A percentile compares a stretch with the other conserved stretches of the same genome.
Evolutionary conservation across 2,329 filamentous ascomycete genomes (phyloP).

Genomic region (Fusarium virguliforme): DNA sequence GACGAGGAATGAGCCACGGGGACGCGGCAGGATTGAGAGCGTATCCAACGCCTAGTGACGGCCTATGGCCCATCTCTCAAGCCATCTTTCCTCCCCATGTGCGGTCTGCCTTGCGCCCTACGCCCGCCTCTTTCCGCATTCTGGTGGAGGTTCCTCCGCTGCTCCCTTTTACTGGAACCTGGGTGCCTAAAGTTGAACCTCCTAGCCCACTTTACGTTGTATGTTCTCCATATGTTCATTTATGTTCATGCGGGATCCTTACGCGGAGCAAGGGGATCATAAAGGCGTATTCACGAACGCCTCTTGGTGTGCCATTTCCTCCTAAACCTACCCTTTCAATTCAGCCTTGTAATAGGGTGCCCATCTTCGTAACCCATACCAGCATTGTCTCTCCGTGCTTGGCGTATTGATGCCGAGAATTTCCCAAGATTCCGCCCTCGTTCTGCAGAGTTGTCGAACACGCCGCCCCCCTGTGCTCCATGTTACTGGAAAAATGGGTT

Average conservation of each 20-base stretch:
- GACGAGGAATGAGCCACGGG: constrained; percentile 25
- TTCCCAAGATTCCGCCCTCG: background rate
- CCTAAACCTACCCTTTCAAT: too few species aligned
- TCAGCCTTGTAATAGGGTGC: too few species aligned
- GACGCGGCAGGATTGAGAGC: constrained; percentile 21
- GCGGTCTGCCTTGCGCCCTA: background rate
- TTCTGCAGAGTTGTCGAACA: background rate
- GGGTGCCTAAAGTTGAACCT: background rate
- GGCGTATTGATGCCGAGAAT: background rate
- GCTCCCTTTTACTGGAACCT: background rate
- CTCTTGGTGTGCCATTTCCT: too few species aligned
- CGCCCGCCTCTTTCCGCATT: background rate
- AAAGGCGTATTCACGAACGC: too few species aligned
- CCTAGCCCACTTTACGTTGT: background rate
- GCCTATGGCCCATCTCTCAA: constrained; percentile 7
- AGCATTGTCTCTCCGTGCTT: background rate
- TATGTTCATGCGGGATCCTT: too few species aligned
- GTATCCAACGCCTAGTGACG: constrained; percentile 2
- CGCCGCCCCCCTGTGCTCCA: background rate
- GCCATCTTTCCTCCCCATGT: background rate
- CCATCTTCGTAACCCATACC: too few species aligned
- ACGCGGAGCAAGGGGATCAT: too few species aligned
- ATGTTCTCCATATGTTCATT: too few species aligned
- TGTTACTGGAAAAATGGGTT: background rate
- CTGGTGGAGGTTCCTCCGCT: background rate